phyloP scores from a whole-genome alignment of 768 basidiomycete genomes.

The Dentipellis sp. region DNA sequence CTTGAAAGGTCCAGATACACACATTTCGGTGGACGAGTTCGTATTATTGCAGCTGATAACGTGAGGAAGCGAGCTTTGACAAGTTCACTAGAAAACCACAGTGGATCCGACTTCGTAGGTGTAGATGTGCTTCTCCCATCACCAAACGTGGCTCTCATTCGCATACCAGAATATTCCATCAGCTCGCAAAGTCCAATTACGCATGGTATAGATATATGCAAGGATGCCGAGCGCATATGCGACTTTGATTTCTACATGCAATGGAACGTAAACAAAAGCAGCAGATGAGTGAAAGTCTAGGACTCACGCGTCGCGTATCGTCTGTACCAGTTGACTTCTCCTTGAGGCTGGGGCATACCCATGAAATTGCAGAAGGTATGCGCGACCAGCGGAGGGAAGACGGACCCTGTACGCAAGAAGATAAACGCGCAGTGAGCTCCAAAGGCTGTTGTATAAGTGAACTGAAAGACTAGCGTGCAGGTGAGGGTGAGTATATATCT shows the following conservation, averaged over 20 bases:
- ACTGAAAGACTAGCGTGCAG: conserved; percentile 61
- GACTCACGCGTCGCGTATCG: conserved; percentile 40
- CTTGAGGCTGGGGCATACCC: conserved; percentile 68
- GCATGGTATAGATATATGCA: conserved; percentile 45
- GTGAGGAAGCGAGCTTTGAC: no score
- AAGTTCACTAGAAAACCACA: no score
- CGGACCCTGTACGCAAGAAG: conserved; percentile 77
- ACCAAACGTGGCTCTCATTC: neutral
- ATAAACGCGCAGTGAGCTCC: conserved; percentile 83
- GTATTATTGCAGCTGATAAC: no score
- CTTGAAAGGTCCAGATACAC: no score
- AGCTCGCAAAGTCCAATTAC: conserved; percentile 36
- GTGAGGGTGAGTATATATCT: neutral
- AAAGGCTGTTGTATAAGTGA: conserved; percentile 83
- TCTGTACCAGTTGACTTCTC: conserved; percentile 48
- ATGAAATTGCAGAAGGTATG: conserved; percentile 94
- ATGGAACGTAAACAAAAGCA: conserved; percentile 4
- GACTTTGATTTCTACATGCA: conserved; percentile 36
- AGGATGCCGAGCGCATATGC: conserved; percentile 53
- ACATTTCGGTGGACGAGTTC: no score
- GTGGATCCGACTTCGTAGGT: no score
- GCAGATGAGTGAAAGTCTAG: conserved; percentile 2
- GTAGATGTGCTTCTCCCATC: neutral
- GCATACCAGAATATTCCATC: conserved; percentile 34
- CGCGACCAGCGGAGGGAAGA: conserved; percentile 67